Percentiles rank a stretch among this genome's conserved stretches.
These are phyloP conservation scores for Tricholoma furcatifolium DNA, from an alignment of 768 basidiomycete genomes.

Conservation along the genomic window DNA sequence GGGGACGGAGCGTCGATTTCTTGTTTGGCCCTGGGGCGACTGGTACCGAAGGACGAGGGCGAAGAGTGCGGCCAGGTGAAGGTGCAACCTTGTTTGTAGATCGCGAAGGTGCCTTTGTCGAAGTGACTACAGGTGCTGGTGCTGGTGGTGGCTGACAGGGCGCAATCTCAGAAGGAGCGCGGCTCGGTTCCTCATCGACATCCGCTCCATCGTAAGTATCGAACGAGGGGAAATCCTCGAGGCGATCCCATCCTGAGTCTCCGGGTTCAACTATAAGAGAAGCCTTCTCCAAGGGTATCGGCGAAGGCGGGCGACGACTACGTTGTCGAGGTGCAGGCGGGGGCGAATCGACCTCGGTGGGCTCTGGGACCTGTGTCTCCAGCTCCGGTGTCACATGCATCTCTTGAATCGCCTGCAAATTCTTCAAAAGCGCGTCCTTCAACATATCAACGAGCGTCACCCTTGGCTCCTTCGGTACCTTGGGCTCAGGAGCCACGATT, in stretches of 20 bases:
- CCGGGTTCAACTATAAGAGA: too few relatives aligned
- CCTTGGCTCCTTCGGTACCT: neutral
- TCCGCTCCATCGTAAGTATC: too few relatives aligned
- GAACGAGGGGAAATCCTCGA: too few relatives aligned
- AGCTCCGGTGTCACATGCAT: too few relatives aligned
- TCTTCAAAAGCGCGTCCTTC: neutral
- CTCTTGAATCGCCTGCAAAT: neutral
- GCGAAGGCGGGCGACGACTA: too few relatives aligned
- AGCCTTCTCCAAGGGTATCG: too few relatives aligned
- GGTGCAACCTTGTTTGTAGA: slow-evolving; percentile 3
- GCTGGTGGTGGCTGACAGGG: neutral
- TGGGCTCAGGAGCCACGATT: neutral
- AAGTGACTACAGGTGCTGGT: neutral
- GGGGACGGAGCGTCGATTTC: neutral
- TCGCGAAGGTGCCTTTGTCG: neutral
- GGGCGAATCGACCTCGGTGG: neutral
- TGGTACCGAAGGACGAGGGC: neutral
- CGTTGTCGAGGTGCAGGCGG: neutral
- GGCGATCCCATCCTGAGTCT: too few relatives aligned
- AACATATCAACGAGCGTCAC: neutral
- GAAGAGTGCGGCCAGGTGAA: neutral
- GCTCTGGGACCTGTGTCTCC: neutral
- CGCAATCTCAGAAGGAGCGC: neutral
- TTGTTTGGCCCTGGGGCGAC: neutral
- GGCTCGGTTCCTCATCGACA: too few relatives aligned